Conservation (phyloP, 116 monocot species). For the Dioscorea cayenensis region DNA sequence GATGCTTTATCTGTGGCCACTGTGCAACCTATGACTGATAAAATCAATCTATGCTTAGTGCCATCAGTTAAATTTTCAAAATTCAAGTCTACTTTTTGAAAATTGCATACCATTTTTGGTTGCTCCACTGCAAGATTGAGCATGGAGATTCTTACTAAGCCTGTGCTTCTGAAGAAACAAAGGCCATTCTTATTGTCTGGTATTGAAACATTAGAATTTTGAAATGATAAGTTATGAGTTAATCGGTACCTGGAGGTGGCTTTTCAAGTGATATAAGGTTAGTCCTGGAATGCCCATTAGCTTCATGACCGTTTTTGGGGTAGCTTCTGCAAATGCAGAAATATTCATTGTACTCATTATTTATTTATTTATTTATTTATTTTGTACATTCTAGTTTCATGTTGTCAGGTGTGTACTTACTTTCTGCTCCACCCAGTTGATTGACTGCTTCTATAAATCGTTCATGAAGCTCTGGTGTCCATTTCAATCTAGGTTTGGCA, state of each 20-base stretch:
- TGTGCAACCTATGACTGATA: constrained; percentile 13
- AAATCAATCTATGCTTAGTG: not conserved
- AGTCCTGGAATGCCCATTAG: constrained; percentile 97
- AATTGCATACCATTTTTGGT: constrained; percentile 48
- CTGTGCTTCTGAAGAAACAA: constrained; percentile 64
- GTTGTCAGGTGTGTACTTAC: constrained; percentile 31
- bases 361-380: not conserved
- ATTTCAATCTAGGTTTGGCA: constrained; percentile 93
- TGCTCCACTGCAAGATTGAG: constrained; percentile 38
- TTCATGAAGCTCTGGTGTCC: constrained; percentile 87
- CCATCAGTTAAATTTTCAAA: not conserved
- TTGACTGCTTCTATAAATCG: constrained; percentile 80
- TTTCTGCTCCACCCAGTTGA: constrained; percentile 97
- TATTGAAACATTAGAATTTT: not conserved
- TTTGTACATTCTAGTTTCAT: not conserved
- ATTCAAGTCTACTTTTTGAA: not conserved
- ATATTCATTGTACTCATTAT: not conserved
- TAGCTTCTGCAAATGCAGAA: constrained; percentile 59
- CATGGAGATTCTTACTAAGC: constrained; percentile 71
- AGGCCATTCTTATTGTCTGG: not conserved
- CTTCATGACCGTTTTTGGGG: constrained; percentile 94
- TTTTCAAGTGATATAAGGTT: constrained; percentile 90
- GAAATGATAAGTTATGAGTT: not conserved
- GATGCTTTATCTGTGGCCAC: constrained; percentile 32
- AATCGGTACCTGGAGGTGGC: constrained; percentile 78